Percentiles rank a stretch among this genome's conserved stretches.
phyloP scores from a whole-genome alignment of 1,139 yeast species.

The Kodamaea anthophila region DNA sequence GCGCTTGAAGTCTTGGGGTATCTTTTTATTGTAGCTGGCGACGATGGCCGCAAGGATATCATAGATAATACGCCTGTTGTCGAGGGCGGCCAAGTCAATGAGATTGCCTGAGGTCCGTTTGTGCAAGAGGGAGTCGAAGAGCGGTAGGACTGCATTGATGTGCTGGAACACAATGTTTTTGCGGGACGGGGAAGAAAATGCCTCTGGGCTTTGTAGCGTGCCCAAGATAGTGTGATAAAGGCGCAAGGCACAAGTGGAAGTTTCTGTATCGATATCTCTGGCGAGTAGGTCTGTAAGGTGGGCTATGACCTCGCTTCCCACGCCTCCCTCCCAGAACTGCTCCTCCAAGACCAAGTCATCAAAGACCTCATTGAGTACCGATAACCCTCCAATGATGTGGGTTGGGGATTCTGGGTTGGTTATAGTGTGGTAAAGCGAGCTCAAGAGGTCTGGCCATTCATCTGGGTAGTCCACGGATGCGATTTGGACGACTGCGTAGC shows the following conservation, averaged over 20 bases:
- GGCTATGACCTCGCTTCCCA: conserved; percentile 48
- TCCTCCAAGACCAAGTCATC: conserved; percentile 83
- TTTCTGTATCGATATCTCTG: conserved; percentile 23
- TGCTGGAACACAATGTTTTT: conserved; percentile 26
- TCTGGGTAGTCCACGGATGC: conserved; percentile 92
- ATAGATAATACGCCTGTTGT: conserved; percentile 25
- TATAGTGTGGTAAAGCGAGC: conserved; percentile 39
- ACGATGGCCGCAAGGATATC: conserved; percentile 23
- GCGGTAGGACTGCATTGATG: conserved; percentile 16
- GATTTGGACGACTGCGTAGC: conserved; percentile 75
- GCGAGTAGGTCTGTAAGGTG: conserved; percentile 41
- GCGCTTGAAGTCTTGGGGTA: conserved; percentile 16
- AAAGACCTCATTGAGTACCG: conserved; percentile 70
- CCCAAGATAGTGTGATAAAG: conserved; percentile 48
- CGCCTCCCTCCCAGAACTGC: conserved; percentile 74
- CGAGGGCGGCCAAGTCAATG: conserved; percentile 11
- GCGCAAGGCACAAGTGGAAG: conserved; percentile 45
- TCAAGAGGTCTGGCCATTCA: conserved; percentile 80
- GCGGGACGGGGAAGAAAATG: conserved; percentile 29
- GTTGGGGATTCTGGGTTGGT: conserved; percentile 22
- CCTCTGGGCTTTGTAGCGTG: conserved; percentile 51
- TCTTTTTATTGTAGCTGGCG: conserved; percentile 29
- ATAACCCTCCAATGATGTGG: conserved; percentile 57
- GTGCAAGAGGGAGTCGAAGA: conserved; percentile 11
- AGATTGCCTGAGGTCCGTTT: neutral